Percentiles rank a stretch among this genome's conserved stretches.
Conservation (phyloP, 495 filamentous ascomycete species). For the Penicillium parvum region DNA sequence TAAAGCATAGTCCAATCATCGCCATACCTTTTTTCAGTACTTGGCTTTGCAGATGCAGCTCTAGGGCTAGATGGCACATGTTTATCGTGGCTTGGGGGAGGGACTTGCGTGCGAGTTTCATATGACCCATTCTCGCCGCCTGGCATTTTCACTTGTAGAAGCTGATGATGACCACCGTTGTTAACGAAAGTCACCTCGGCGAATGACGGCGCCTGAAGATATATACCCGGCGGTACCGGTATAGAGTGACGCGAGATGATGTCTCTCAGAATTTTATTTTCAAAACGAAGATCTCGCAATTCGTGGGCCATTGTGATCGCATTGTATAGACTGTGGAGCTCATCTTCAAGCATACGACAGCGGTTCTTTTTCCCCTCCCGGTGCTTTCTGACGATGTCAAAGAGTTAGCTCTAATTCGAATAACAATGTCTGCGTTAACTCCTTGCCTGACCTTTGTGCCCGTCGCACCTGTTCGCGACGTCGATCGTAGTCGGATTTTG, state of each 20-base stretch:
- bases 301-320: neutral
- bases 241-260: constrained; percentile 5
- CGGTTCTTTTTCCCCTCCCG: constrained; percentile 5
- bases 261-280: constrained; percentile 5
- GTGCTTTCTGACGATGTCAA: constrained; percentile 1
- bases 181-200: constrained; percentile 3
- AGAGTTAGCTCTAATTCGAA: no score
- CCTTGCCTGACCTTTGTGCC: constrained; percentile 3
- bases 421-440: neutral
- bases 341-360: constrained; percentile 8
- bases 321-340: constrained; percentile 4
- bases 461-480: constrained; percentile 7
- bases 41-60: neutral
- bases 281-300: neutral
- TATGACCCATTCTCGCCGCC: neutral
- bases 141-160: constrained; percentile 5
- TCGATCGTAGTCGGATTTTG: constrained; percentile 1
- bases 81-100: neutral
- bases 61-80: neutral
- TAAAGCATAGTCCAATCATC: neutral
- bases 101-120: neutral
- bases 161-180: neutral
- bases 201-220: neutral
- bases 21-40: neutral
- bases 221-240: neutral